Conservation (phyloP, 169 alveolate genomes). For the Toxoplasma gondii region DNA sequence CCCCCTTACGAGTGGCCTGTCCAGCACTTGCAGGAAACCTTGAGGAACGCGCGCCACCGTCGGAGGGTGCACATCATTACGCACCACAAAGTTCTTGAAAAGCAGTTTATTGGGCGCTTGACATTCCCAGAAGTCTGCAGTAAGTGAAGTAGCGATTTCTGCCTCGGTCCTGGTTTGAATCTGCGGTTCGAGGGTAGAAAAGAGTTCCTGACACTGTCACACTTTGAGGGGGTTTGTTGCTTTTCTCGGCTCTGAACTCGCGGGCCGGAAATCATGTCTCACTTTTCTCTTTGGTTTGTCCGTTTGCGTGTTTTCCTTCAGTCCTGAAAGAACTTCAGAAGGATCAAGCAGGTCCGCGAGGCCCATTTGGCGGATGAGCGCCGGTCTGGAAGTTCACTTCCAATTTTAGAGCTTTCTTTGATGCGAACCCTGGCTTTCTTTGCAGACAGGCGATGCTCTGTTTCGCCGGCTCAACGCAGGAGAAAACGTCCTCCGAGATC, state of each 20-base stretch:
- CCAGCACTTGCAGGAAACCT: slow-evolving; percentile 25
- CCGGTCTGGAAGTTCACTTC: not conserved
- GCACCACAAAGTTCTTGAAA: not conserved
- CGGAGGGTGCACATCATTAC: slow-evolving; percentile 29
- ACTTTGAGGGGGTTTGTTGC: not conserved
- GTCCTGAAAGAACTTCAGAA: not conserved
- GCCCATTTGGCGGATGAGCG: not conserved
- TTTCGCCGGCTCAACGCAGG: no score
- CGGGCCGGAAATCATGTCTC: no score
- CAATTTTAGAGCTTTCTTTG: not conserved
- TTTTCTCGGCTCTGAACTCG: not conserved
- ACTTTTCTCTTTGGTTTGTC: no score
- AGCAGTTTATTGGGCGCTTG: not conserved
- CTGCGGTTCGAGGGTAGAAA: no score
- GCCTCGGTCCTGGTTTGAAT: not conserved
- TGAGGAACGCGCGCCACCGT: slow-evolving; percentile 8
- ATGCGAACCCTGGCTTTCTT: no score
- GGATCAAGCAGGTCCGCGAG: not conserved
- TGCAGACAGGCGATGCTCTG: no score
- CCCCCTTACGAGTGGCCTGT: slow-evolving; percentile 25
- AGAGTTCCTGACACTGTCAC: not conserved
- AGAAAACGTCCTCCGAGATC: no score
- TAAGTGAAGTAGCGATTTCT: not conserved
- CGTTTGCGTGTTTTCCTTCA: not conserved
- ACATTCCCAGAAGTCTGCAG: slow-evolving; percentile 36